Evolutionary conservation across 2,329 filamentous ascomycete species (phyloP).

Genomic region (Aspergillus sp.): DNA sequence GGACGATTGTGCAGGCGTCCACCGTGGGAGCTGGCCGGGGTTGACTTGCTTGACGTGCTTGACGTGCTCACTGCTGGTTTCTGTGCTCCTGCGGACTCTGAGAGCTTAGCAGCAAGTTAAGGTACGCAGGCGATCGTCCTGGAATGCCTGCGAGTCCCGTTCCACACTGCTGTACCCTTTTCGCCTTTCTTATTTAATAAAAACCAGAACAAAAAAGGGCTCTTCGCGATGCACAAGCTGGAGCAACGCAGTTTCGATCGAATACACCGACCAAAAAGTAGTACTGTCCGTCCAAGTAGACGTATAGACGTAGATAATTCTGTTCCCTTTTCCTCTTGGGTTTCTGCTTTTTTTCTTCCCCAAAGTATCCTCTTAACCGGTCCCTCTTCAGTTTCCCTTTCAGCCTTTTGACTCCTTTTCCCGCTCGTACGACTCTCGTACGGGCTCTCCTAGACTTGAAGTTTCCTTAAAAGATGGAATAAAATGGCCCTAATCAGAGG

Average conservation of each 20-base stretch:
- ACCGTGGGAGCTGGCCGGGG: too few relatives aligned
- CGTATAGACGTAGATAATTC: slow-evolving; percentile 19
- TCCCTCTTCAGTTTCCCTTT: slow-evolving; percentile 6
- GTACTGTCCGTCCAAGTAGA: slow-evolving; percentile 18
- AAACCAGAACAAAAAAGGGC: slow-evolving; percentile 12
- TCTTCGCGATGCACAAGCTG: slow-evolving; percentile 16
- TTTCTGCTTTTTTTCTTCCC: slow-evolving; percentile 14
- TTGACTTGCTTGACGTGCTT: too few relatives aligned
- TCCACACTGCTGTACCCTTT: slow-evolving; percentile 13
- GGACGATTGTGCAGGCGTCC: neutral
- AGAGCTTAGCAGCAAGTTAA: neutral
- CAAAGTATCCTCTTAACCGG: slow-evolving; percentile 6
- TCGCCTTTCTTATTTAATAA: slow-evolving; percentile 10
- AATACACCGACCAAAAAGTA: slow-evolving; percentile 22
- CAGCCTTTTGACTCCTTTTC: slow-evolving; percentile 8
- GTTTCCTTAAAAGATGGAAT: slow-evolving; percentile 31
- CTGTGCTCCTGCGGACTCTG: neutral
- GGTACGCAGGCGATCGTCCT: neutral
- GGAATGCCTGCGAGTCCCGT: slow-evolving; percentile 17
- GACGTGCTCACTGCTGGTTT: neutral
- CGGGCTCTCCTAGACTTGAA: slow-evolving; percentile 21
- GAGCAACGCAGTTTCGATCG: slow-evolving; percentile 21
- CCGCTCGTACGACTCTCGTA: slow-evolving; percentile 14
- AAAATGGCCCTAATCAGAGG: slow-evolving; percentile 35
- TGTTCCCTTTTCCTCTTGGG: slow-evolving; percentile 5